Evolutionary conservation across 2,329 filamentous ascomycete genomes (phyloP), one percentile per base, ranked within the genome.

Genomic region (Fusarium luffae): DNA sequence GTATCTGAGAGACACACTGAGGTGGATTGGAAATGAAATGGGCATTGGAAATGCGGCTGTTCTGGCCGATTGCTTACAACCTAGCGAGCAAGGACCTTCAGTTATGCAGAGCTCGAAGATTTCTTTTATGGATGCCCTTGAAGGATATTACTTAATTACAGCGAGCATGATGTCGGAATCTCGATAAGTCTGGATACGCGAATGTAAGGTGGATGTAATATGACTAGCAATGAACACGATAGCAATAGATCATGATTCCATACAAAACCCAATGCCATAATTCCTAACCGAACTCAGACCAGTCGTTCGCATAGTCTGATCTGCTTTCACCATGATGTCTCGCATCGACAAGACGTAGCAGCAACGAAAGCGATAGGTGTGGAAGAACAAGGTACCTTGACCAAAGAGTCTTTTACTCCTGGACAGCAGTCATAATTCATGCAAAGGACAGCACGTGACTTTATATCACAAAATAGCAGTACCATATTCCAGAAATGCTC

Each of bases 121-220:
- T 3, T n/a, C 48, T 1, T 63, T 63, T 7, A 23, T 63, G 13
- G 60, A 63, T 34, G 59, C 49, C 8, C 58, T 63, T 6, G 60
- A 63, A n/a, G 60, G 60, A 6, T 60, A 63, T 34, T 63, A 63
- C 3, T 19, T 63, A 4, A 63, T 63, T 2, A 63, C 58, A 1
- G 60, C 60, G 2, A 63, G 60, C 6, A 63, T 63, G 60, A 48
- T 63, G 58, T 21, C 61, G 14, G 42, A 63, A 21, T 59, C 59
- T 5, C 14, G 6, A 47, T 28, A 19, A 28, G 2, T 1, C 12
- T 14, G 2, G 18, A 10, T 16, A 4, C 3, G 4, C 7, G 7
- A 10, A 19, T 4, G 21, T 6, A 6, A 50, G 12, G n/a, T 6
- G 34, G 18, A 2, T n/a, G n/a, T 16, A 21, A 19, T 19, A 27